A percentile compares a stretch with the other conserved stretches of the same genome.
phyloP scores from a whole-genome alignment of 148 eudicot genomes.

The Drosera capensis region DNA sequence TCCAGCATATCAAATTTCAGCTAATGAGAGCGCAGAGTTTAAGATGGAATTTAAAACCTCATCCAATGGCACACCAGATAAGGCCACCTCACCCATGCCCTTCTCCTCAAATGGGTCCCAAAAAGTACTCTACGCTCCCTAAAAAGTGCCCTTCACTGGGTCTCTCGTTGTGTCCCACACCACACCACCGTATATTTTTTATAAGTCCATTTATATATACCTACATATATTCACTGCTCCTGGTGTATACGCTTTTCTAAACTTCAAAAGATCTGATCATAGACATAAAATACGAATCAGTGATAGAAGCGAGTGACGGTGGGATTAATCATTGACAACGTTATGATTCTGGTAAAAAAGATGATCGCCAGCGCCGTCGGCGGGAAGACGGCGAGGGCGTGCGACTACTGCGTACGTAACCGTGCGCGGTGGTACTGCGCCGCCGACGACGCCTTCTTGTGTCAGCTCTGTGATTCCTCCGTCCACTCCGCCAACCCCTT shows the following conservation, averaged over 20 bases:
- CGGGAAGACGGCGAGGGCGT: slow-evolving; percentile 8
- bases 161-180: no score
- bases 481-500: slow-evolving; percentile 21
- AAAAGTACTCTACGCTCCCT: slow-evolving; percentile 9
- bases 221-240: no score
- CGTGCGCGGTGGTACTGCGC: slow-evolving; percentile 11
- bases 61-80: slow-evolving; percentile 63
- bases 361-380: slow-evolving; percentile 4
- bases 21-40: slow-evolving; percentile 32
- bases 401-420: slow-evolving; percentile 10
- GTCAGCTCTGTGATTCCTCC: slow-evolving; percentile 8
- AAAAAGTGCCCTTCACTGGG: no score
- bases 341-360: slow-evolving; percentile 16
- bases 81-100: slow-evolving; percentile 14
- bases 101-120: slow-evolving; percentile 21
- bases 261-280: no score
- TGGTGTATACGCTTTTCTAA: no score
- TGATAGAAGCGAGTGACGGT: no score
- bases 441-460: slow-evolving; percentile 12
- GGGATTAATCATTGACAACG: no score
- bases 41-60: slow-evolving; percentile 28
- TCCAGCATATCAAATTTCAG: slow-evolving; percentile 17
- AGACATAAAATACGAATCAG: slow-evolving; percentile 3
- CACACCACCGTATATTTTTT: background rate
- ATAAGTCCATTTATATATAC: no score